phyloP scores from a whole-genome alignment of 345 rosid genomes.

The Aurinia saxatilis region DNA sequence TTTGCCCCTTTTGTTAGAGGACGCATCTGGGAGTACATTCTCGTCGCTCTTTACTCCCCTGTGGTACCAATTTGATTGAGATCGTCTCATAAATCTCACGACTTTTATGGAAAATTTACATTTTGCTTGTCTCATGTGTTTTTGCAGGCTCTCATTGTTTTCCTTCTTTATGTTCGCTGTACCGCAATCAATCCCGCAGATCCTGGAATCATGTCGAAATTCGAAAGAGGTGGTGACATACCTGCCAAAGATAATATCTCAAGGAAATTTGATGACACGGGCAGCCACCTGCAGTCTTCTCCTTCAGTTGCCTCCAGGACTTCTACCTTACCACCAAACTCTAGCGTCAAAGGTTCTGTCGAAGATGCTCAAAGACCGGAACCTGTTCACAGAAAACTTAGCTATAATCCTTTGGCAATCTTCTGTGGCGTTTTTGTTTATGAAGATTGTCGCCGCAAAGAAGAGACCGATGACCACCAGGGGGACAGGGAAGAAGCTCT shows the following conservation, averaged over 20 bases:
- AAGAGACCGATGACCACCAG: constrained; percentile 43
- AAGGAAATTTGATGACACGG: constrained; percentile 50
- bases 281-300: constrained; percentile 52
- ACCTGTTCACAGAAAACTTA: constrained; percentile 27
- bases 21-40: constrained; percentile 70
- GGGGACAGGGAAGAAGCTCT: constrained; percentile 69
- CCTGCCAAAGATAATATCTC: constrained; percentile 37
- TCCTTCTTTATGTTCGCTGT: constrained; percentile 88
- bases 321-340: constrained; percentile 53
- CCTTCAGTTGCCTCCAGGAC: constrained; percentile 77
- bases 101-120: no score
- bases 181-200: constrained; percentile 99
- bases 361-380: constrained; percentile 44
- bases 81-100: no score
- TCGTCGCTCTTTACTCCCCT: constrained; percentile 68
- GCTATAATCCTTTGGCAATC: constrained; percentile 45
- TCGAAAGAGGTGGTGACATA: constrained; percentile 37
- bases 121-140: neutral
- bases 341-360: constrained; percentile 59
- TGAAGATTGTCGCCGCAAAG: constrained; percentile 83
- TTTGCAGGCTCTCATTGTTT: constrained; percentile 81
- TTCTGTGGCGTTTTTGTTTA: constrained; percentile 66
- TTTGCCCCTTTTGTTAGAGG: constrained; percentile 96
- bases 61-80: constrained; percentile 60
- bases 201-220: constrained; percentile 92